phyloP scores from a whole-genome alignment of 305 asterid genomes.

The Nicotiana rustica region DNA sequence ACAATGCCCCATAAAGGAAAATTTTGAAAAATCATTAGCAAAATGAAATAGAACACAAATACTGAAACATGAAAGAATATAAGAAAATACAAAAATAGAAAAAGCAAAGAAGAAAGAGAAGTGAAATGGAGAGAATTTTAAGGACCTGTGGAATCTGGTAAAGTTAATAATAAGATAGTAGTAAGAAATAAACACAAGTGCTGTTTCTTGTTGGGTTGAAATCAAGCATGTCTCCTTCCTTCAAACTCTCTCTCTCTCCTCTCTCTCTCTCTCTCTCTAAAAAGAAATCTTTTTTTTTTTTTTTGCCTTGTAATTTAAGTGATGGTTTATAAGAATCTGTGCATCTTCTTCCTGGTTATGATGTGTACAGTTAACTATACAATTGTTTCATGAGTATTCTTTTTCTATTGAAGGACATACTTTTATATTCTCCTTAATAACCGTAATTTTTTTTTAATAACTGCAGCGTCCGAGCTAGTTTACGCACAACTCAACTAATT shows the following conservation, averaged over 20 bases:
- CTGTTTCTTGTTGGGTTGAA: constrained; percentile 37
- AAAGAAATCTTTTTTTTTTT: background rate
- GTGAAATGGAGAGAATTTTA: constrained; percentile 28
- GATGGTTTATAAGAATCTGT: constrained; percentile 31
- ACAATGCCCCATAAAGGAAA: background rate
- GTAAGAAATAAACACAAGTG: constrained; percentile 35
- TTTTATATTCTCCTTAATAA: too few relatives aligned
- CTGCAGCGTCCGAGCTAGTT: fast-evolving
- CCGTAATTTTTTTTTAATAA: too few relatives aligned
- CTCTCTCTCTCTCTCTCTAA: constrained; percentile 34
- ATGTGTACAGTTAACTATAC: constrained; percentile 1
- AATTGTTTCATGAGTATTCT: background rate
- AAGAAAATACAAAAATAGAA: background rate
- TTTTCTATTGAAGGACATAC: too few relatives aligned
- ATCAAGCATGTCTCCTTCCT: constrained; percentile 43
- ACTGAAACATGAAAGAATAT: background rate
- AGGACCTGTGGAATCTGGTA: constrained; percentile 42
- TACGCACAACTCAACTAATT: too few relatives aligned
- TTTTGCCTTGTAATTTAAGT: background rate
- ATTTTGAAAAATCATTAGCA: background rate
- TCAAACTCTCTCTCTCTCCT: constrained; percentile 33
- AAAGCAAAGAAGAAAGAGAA: background rate
- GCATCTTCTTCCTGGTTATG: constrained; percentile 35
- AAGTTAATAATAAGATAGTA: background rate
- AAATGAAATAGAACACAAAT: background rate